Percentiles rank a stretch among this genome's conserved stretches.
Conservation (phyloP, 2,329 filamentous ascomycete species). For the Coniochaeta sp. region DNA sequence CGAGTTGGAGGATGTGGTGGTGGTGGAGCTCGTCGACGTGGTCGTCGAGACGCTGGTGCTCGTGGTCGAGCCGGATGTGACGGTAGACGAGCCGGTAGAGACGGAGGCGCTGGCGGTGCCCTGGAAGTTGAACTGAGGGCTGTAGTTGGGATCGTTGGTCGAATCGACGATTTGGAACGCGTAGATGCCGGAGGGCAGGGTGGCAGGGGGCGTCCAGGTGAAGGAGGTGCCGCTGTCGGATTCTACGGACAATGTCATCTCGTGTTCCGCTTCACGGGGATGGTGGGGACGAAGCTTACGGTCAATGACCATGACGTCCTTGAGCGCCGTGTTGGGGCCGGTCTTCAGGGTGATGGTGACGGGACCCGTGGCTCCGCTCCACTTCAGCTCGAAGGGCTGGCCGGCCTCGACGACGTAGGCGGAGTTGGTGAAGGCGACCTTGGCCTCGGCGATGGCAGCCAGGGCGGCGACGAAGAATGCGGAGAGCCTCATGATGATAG, state of each 20-base stretch:
- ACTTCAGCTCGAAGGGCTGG: conserved; percentile 34
- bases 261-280: not conserved
- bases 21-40: conserved; percentile 10
- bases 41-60: conserved; percentile 9
- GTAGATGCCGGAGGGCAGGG: conserved; percentile 31
- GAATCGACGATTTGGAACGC: conserved; percentile 37
- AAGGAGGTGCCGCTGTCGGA: conserved; percentile 24
- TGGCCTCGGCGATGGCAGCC: conserved; percentile 21
- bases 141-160: conserved; percentile 34
- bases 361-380: conserved; percentile 29
- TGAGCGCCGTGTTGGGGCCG: conserved; percentile 27
- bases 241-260: conserved; percentile 18
- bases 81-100: conserved; percentile 6
- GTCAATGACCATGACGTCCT: conserved; percentile 24
- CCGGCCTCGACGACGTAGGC: conserved; percentile 24
- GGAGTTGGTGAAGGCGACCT: conserved; percentile 22
- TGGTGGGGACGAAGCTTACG: conserved; percentile 21
- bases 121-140: conserved; percentile 27
- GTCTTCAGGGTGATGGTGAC: conserved; percentile 34
- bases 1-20: conserved; percentile 14
- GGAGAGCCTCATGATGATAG: conserved; percentile 32
- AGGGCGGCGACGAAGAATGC: conserved; percentile 26
- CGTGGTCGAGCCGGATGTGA: conserved; percentile 6
- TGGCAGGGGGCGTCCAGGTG: conserved; percentile 29
- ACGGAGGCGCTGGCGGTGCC: conserved; percentile 8